Conservation (phyloP, 192 early-diverging fungal species). For the Linderina pennispora region DNA sequence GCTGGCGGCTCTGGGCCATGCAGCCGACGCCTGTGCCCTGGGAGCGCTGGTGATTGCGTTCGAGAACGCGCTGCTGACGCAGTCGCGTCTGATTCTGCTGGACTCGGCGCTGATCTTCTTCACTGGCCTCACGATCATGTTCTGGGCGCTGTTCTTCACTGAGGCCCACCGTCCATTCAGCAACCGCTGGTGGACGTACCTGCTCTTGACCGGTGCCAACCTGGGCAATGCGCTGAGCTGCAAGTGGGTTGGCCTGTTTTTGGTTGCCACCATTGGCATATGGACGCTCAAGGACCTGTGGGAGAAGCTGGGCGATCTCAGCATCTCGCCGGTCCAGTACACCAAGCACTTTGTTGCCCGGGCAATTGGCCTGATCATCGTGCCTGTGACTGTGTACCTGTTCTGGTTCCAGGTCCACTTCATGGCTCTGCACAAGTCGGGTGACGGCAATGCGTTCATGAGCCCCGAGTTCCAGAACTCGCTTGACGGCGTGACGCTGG, state of each 20-base stretch:
- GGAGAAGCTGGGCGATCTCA: conserved; percentile 70
- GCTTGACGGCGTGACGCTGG: conserved; percentile 56
- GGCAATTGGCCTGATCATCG: conserved; percentile 70
- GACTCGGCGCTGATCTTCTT: conserved; percentile 76
- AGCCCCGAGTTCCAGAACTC: conserved; percentile 81
- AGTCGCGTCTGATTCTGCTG: conserved; percentile 86
- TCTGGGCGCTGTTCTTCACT: conserved; percentile 84
- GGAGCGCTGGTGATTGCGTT: conserved; percentile 77
- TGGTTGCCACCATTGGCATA: conserved; percentile 77
- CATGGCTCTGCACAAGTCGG: conserved; percentile 61
- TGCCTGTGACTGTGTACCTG: conserved; percentile 77
- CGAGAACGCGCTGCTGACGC: conserved; percentile 86
- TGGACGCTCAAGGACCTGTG: conserved; percentile 83
- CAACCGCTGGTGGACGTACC: conserved; percentile 82
- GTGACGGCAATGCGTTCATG: conserved; percentile 94
- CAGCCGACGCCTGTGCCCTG: conserved; percentile 62
- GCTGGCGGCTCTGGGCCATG: conserved; percentile 74
- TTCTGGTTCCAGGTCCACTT: conserved; percentile 90
- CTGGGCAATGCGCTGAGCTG: conserved; percentile 68
- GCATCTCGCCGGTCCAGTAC: conserved; percentile 48
- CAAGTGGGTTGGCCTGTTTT: conserved; percentile 95
- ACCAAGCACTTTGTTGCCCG: conserved; percentile 75
- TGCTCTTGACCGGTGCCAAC: conserved; percentile 75
- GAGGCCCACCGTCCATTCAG: conserved; percentile 59
- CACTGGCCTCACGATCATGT: conserved; percentile 59